phyloP scores from a whole-genome alignment of 768 basidiomycete species.

The Collybiopsis luxurians region DNA sequence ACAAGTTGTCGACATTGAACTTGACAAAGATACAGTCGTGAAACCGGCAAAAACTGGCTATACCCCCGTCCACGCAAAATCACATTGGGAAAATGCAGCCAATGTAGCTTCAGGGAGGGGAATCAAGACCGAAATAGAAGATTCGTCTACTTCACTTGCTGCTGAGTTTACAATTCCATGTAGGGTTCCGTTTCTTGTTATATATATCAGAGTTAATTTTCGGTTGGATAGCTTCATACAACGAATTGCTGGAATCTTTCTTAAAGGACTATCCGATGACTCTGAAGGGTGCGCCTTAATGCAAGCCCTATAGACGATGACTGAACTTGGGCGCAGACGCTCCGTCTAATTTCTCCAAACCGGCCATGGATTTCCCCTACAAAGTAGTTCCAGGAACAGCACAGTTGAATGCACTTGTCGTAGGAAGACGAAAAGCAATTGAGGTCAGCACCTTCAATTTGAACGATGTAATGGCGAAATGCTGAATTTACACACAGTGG shows the following conservation, averaged over 20 bases:
- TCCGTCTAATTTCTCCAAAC: neutral
- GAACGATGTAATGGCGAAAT: neutral
- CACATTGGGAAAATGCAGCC: slow-evolving; percentile 33
- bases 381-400: slow-evolving; percentile 29
- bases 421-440: slow-evolving; percentile 40
- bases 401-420: slow-evolving; percentile 33
- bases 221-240: slow-evolving; percentile 13
- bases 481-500: slow-evolving; percentile 32
- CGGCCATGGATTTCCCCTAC: slow-evolving; percentile 33
- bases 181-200: neutral
- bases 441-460: slow-evolving; percentile 6
- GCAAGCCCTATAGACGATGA: neutral
- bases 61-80: slow-evolving; percentile 28
- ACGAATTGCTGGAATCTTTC: slow-evolving; percentile 27
- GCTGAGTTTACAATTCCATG: neutral
- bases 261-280: slow-evolving; percentile 42
- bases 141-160: neutral
- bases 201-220: neutral
- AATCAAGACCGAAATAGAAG: neutral
- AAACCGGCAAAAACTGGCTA: slow-evolving; percentile 30
- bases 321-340: neutral
- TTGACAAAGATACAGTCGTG: slow-evolving; percentile 45
- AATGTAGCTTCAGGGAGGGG: neutral
- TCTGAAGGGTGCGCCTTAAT: slow-evolving; percentile 28
- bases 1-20: slow-evolving; percentile 51